Percentiles rank a stretch among this genome's conserved stretches.
Evolutionary conservation across 2,329 filamentous ascomycete genomes (phyloP).

Genomic region (Blumeriella jaapii): DNA sequence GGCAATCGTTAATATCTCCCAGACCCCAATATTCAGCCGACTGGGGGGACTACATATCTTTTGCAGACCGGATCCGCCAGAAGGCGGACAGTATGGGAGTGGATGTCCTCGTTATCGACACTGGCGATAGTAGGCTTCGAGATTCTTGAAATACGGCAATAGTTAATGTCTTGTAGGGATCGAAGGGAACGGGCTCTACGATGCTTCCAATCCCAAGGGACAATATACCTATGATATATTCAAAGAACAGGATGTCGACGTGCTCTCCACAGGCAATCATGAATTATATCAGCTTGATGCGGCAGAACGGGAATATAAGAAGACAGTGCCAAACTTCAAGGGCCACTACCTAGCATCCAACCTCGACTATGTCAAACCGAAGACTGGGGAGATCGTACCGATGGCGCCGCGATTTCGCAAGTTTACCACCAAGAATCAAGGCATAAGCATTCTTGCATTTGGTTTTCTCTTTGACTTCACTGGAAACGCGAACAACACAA

Average conservation of each 20-base stretch:
- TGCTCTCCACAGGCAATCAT: slow-evolving; percentile 85
- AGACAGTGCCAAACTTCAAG: slow-evolving; percentile 73
- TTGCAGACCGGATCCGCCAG: slow-evolving; percentile 69
- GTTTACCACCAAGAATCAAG: slow-evolving; percentile 84
- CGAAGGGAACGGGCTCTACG: slow-evolving; percentile 91
- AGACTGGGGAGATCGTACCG: slow-evolving; percentile 58
- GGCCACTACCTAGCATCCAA: slow-evolving; percentile 83
- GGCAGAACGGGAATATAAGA: slow-evolving; percentile 64
- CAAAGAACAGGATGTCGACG: slow-evolving; percentile 68
- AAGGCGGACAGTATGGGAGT: slow-evolving; percentile 67
- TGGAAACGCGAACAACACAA: slow-evolving; percentile 80
- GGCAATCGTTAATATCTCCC: slow-evolving; percentile 10
- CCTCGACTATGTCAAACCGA: slow-evolving; percentile 70
- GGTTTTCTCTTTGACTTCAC: slow-evolving; percentile 94
- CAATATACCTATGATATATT: slow-evolving; percentile 82
- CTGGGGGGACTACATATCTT: slow-evolving; percentile 97
- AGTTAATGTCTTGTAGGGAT: no score
- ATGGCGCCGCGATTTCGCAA: slow-evolving; percentile 76
- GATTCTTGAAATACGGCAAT: no score
- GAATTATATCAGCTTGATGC: slow-evolving; percentile 80
- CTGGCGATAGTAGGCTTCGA: no score
- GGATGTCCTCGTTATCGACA: slow-evolving; percentile 89
- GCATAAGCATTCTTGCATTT: slow-evolving; percentile 73
- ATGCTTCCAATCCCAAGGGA: slow-evolving; percentile 78
- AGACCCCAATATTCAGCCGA: slow-evolving; percentile 87